Conservation (phyloP, 768 basidiomycete species). For the Termitomyces sp. region DNA sequence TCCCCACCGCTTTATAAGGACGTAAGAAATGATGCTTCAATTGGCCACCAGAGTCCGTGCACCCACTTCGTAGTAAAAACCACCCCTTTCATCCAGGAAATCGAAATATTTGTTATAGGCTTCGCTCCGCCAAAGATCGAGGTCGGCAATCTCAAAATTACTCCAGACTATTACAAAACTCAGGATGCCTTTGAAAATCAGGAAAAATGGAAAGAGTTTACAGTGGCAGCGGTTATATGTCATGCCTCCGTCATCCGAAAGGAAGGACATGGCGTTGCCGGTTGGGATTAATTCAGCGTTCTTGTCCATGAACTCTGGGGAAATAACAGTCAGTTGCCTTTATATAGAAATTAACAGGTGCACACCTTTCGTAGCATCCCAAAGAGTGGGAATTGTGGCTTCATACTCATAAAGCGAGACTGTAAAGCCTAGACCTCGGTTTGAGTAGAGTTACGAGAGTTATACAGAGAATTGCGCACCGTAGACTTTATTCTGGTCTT, state of each 20-base stretch:
- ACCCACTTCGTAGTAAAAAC: slow-evolving; percentile 84
- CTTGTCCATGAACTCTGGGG: slow-evolving; percentile 67
- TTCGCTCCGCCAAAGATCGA: slow-evolving; percentile 82
- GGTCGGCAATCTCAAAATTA: slow-evolving; percentile 88
- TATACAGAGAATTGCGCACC: slow-evolving; percentile 37
- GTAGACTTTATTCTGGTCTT: slow-evolving; percentile 81
- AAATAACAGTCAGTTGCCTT: not conserved
- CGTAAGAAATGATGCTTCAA: slow-evolving; percentile 1
- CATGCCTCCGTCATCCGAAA: slow-evolving; percentile 73
- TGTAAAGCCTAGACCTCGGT: slow-evolving; percentile 63
- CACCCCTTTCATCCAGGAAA: slow-evolving; percentile 73
- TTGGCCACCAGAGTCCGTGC: not conserved
- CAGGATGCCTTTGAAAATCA: not conserved
- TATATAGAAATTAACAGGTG: not conserved
- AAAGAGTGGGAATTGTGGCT: slow-evolving; percentile 83
- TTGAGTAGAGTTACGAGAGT: not conserved
- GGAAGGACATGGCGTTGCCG: slow-evolving; percentile 78
- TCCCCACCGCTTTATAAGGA: slow-evolving; percentile 70
- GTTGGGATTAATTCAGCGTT: slow-evolving; percentile 59
- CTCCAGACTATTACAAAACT: slow-evolving; percentile 66
- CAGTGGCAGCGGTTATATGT: slow-evolving; percentile 79
- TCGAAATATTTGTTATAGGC: slow-evolving; percentile 84
- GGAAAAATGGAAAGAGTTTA: slow-evolving; percentile 26
- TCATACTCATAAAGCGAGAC: slow-evolving; percentile 80
- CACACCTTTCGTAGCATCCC: slow-evolving; percentile 70